These are phyloP conservation scores for Capsicum baccatum DNA, from an alignment of 257 asterid species.

Conservation along the genomic window DNA sequence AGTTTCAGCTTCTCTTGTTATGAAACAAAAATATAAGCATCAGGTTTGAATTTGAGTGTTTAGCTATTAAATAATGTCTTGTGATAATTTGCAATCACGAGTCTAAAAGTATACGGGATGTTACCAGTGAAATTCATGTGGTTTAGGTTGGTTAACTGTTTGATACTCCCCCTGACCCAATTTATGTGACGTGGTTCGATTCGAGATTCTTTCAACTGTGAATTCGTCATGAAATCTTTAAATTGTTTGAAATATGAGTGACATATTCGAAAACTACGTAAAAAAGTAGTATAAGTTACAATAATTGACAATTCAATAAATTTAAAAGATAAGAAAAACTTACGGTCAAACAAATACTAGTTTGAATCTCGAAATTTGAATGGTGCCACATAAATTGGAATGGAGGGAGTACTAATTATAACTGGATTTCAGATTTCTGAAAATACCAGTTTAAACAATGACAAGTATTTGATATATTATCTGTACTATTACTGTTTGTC, in stretches of 20 bases:
- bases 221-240: no score
- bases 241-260: no score
- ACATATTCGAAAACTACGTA: no score
- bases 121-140: constrained; percentile 5
- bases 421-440: neutral
- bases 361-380: no score
- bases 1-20: neutral
- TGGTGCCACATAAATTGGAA: no score
- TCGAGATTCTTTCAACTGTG: no score
- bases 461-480: neutral
- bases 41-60: constrained; percentile 6
- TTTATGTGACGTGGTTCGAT: no score
- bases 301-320: no score
- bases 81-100: neutral
- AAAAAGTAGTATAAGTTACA: no score
- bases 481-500: neutral
- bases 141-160: neutral
- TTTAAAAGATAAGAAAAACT: no score
- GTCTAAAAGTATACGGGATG: neutral
- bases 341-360: no score
- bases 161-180: no score
- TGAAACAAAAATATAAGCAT: neutral
- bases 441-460: neutral
- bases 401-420: neutral
- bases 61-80: neutral